Conservation (phyloP, 768 basidiomycete species). For the Amanita thiersii region DNA sequence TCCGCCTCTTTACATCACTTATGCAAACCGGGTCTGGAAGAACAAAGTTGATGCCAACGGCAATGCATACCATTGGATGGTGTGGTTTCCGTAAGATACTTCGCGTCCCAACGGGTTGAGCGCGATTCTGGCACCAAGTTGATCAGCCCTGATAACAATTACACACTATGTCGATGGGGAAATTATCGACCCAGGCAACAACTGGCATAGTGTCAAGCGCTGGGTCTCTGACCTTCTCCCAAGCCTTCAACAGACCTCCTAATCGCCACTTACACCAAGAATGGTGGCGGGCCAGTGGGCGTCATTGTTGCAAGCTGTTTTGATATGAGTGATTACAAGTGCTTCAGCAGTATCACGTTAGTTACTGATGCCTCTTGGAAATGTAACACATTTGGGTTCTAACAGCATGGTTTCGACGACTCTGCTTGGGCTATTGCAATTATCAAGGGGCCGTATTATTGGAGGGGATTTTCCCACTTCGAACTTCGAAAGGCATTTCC, state of each 20-base stretch:
- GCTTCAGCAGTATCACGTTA: not conserved
- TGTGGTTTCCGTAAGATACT: slow-evolving; percentile 4
- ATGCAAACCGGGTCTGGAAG: slow-evolving; percentile 24
- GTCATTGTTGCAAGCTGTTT: not conserved
- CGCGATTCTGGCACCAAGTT: not conserved
- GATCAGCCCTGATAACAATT: slow-evolving; percentile 1
- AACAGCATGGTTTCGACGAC: not conserved
- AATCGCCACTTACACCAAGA: not conserved
- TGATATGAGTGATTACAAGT: not conserved
- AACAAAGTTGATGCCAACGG: slow-evolving; percentile 14
- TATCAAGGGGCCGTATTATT: not conserved
- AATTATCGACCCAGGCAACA: not conserved
- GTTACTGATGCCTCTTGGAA: slow-evolving; percentile 1
- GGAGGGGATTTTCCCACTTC: not conserved
- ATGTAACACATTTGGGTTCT: not conserved
- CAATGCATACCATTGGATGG: slow-evolving; percentile 6
- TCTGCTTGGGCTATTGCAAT: not conserved
- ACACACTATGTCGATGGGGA: slow-evolving; percentile 6
- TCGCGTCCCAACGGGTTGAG: not conserved
- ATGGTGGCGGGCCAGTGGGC: not conserved
- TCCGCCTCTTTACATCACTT: slow-evolving; percentile 16
- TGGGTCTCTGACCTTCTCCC: not conserved
- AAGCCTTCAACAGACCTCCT: not conserved
- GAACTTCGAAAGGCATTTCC: no score
- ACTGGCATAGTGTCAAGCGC: not conserved